phyloP scores from a whole-genome alignment of 768 basidiomycete genomes.

The Russula brevipes region DNA sequence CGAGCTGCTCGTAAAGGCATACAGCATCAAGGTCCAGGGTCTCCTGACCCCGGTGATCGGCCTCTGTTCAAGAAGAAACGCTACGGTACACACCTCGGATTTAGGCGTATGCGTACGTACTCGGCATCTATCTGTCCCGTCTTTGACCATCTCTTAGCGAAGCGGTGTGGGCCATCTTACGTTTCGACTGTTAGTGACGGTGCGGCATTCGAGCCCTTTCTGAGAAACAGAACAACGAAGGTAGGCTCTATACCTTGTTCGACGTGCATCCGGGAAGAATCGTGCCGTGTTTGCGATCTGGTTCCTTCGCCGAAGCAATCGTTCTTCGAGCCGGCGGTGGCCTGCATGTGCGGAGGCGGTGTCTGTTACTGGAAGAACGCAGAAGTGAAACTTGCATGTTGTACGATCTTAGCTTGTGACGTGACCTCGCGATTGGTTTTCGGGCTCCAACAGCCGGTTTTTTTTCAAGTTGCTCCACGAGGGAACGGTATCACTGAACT shows the following conservation, averaged over 20 bases:
- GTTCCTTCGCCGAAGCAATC: background rate
- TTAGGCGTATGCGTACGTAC: background rate
- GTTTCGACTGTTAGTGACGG: background rate
- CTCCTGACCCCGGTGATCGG: background rate
- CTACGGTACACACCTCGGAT: background rate
- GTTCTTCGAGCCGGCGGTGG: background rate
- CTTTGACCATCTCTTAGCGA: background rate
- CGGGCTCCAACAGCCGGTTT: background rate
- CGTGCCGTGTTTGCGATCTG: background rate
- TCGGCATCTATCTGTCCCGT: background rate
- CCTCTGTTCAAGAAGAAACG: background rate
- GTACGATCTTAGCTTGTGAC: background rate
- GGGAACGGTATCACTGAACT: background rate
- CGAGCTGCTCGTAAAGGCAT: background rate
- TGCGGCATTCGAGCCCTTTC: background rate
- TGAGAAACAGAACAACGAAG: background rate
- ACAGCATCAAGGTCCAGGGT: too few species aligned
- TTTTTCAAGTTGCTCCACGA: background rate
- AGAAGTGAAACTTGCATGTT: background rate
- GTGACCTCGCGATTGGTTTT: background rate
- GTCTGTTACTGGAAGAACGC: background rate
- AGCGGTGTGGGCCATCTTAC: background rate
- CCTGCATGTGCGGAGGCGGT: background rate
- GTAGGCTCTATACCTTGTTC: background rate
- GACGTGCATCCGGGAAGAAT: background rate